These are phyloP conservation scores for Raphidocelis subcapitata DNA, from an alignment of 139 green algal species.

Conservation along the genomic window DNA sequence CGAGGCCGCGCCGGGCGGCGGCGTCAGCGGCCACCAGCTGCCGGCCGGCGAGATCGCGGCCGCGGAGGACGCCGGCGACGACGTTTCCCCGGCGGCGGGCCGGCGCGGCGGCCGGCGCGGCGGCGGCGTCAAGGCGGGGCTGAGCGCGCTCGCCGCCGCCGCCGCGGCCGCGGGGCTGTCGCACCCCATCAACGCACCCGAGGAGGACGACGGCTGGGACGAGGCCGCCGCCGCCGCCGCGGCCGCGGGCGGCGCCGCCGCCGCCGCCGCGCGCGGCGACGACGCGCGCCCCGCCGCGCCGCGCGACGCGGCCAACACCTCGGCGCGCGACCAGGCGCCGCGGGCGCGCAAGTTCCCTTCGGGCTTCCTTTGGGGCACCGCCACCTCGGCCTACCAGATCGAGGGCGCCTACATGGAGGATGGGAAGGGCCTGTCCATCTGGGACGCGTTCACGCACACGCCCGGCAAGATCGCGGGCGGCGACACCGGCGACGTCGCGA, in stretches of 20 bases:
- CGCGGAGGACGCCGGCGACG: no score
- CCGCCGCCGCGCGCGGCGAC: background rate
- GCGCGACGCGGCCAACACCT: background rate
- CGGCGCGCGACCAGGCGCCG: background rate
- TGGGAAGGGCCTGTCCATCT: constrained; percentile 36
- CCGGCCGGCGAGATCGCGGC: no score
- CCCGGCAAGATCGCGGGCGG: constrained; percentile 36
- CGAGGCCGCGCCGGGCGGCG: no score
- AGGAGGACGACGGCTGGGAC: background rate
- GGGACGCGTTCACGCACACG: constrained; percentile 41
- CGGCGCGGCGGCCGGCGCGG: no score
- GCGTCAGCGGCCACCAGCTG: no score
- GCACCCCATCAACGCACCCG: no score
- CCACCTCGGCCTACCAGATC: constrained; percentile 35
- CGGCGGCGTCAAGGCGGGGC: no score
- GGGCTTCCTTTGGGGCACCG: constrained; percentile 40
- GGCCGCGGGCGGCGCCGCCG: background rate
- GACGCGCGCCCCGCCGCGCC: background rate
- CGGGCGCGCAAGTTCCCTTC: constrained; percentile 27
- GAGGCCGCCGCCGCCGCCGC: background rate
- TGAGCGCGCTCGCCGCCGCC: no score
- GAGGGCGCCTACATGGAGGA: constrained; percentile 34
- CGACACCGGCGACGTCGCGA: constrained; percentile 36
- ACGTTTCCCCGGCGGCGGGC: no score
- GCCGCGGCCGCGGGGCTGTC: no score